These are phyloP conservation scores for Exobasidium cylindrosporum DNA, from an alignment of 1,284 basidiomycete species.

Conservation along the genomic window DNA sequence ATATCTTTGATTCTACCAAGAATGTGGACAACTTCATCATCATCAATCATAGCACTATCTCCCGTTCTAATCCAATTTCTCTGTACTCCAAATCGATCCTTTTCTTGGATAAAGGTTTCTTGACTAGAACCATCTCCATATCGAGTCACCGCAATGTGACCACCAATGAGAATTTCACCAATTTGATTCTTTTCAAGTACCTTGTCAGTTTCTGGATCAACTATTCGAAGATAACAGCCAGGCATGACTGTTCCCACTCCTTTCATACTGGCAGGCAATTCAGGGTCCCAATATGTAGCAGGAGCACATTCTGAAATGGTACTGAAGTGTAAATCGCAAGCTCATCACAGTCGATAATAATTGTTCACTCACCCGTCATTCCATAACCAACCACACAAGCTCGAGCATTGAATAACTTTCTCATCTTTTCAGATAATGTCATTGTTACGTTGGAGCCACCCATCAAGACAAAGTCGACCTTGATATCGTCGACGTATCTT, in stretches of 20 bases:
- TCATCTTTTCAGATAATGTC: not conserved
- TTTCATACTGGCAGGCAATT: not conserved
- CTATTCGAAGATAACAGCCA: not conserved
- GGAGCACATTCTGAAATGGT: too few species aligned
- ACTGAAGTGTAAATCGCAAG: too few species aligned
- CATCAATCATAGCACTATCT: constrained; percentile 33
- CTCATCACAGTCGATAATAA: too few species aligned
- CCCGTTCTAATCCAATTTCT: constrained; percentile 9
- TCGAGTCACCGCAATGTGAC: not conserved
- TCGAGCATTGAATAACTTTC: not conserved
- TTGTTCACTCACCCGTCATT: not conserved
- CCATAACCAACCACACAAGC: not conserved
- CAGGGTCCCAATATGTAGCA: too few species aligned
- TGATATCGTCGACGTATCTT: too few species aligned
- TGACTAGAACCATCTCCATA: not conserved
- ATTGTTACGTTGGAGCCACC: not conserved
- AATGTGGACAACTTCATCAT: constrained; percentile 67
- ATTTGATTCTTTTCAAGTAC: not conserved
- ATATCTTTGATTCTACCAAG: constrained; percentile 61
- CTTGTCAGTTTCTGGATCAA: not conserved
- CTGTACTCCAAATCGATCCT: not conserved
- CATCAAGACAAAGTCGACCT: too few species aligned
- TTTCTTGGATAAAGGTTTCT: not conserved
- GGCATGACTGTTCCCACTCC: not conserved
- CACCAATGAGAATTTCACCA: not conserved